These are phyloP conservation scores for Fragilariopsis cylindrus DNA, from an alignment of 108 stramenopile species.

Conservation along the genomic window DNA sequence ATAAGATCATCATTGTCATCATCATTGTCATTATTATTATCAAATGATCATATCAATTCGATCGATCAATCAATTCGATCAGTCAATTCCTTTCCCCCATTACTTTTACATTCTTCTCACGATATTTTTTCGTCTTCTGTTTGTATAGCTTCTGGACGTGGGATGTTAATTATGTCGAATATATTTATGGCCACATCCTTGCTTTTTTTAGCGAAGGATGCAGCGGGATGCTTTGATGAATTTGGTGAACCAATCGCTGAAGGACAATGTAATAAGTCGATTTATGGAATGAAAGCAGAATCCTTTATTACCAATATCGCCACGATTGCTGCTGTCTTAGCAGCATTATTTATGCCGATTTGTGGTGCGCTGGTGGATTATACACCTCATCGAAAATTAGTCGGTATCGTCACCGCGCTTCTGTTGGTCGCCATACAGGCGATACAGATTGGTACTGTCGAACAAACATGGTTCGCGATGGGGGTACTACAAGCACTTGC, in stretches of 20 bases:
- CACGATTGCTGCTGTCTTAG: slow-evolving; percentile 44
- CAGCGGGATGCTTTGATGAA: slow-evolving; percentile 20
- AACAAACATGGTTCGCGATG: slow-evolving; percentile 66
- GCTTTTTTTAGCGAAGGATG: slow-evolving; percentile 45
- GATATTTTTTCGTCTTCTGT: not conserved
- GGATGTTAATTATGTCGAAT: slow-evolving; percentile 47
- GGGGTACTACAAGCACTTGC: slow-evolving; percentile 57
- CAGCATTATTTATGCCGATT: slow-evolving; percentile 62
- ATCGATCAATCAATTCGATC: no score
- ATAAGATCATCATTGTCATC: no score
- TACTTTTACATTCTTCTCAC: no score
- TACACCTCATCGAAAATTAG: slow-evolving; percentile 45
- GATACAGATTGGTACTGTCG: slow-evolving; percentile 51
- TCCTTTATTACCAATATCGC: slow-evolving; percentile 59
- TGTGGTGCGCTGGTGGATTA: slow-evolving; percentile 69
- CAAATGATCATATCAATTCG: no score
- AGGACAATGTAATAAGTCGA: slow-evolving; percentile 14
- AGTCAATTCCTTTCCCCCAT: no score
- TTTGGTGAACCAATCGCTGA: not conserved
- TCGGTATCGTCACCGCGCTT: slow-evolving; percentile 42
- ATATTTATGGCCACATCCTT: slow-evolving; percentile 45
- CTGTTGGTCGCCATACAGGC: slow-evolving; percentile 43
- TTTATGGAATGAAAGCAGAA: slow-evolving; percentile 57
- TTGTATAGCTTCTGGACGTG: slow-evolving; percentile 27
- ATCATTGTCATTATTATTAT: no score